Conservation (phyloP, 2,329 filamentous ascomycete genomes). For the Eutypa lata region DNA sequence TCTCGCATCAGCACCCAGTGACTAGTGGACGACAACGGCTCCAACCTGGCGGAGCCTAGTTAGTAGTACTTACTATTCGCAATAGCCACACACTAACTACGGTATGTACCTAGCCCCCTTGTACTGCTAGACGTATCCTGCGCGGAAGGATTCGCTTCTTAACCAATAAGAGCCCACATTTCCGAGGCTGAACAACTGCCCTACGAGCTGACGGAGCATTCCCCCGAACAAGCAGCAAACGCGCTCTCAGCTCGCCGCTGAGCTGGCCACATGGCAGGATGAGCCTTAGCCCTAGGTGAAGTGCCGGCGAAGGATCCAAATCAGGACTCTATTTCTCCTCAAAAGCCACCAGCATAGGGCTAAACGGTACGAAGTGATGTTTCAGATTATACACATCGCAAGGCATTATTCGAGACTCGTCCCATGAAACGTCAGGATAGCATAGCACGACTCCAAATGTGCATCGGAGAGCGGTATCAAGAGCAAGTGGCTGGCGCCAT, state of each 20-base stretch:
- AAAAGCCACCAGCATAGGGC: too few species aligned
- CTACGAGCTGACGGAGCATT: neutral
- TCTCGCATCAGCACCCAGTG: slow-evolving; percentile 21
- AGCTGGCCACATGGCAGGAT: neutral
- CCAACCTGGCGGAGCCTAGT: neutral
- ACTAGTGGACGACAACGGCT: neutral
- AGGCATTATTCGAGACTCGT: too few species aligned
- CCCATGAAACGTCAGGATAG: too few species aligned
- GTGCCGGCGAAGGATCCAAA: neutral
- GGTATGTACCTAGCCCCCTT: too few species aligned
- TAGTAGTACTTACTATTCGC: too few species aligned
- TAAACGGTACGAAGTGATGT: too few species aligned
- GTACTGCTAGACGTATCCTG: neutral
- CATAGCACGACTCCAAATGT: too few species aligned
- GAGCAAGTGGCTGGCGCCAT: too few species aligned
- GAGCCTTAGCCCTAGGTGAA: neutral
- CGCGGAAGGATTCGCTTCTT: neutral
- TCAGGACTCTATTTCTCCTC: too few species aligned
- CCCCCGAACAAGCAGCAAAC: neutral
- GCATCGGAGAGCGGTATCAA: too few species aligned
- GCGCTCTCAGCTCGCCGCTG: neutral
- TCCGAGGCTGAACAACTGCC: neutral
- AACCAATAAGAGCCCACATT: neutral
- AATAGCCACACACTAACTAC: neutral
- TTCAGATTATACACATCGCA: too few species aligned